Evolutionary conservation across 495 filamentous ascomycete species (phyloP), one percentile per base, ranked within the genome.

Genomic region (Annulohypoxylon nitens): DNA sequence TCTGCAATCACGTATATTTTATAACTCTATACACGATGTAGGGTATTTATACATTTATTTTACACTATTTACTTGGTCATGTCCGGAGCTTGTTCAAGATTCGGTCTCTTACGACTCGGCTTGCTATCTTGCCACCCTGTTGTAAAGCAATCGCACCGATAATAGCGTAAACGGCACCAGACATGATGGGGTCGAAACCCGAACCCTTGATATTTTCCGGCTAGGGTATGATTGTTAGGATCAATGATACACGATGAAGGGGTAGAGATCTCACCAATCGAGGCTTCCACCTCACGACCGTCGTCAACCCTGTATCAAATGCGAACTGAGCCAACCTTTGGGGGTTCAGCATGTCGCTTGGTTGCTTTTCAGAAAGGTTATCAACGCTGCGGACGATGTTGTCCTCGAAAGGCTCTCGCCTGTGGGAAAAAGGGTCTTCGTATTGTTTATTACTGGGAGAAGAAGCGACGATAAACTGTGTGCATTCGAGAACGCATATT

Each of bases 231-330:
- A 51, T 54, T 54, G 54, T 78, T 30, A 77, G 59, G 23, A 74
- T 62, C 16, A n/a, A 33, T 4, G n/a, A 1, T 1, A 18, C 45
- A 25, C 20, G 9, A 0, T 58, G 8, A 16, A 6, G 60, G 34
- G 58, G 14, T 6, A 77, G 18, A 5, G 20, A 1, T 33, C 90
- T 76, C 83, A 97, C 95, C 81, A 89, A 86, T 77, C 86, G 88
- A 12, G 96, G 96, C 73, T 90, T 92, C 96, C 96, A 99, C 81
- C 96, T 87, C 68, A 95, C 78, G 18, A 98, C 93, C 8, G 86
- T 84, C 50, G 84, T 71, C 74, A 98, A 77, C 2, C 93, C 91
- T 60, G 92, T 90, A n/a, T 88, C 85, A 20, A 85, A 74, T 26
- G 91, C 93, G 61, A 98, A 79, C 53, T 84, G 80, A 48, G 89